Evolutionary conservation across 306 rosid species (phyloP), one percentile per base, ranked within the genome.

Genomic region (Nissolia schottii): DNA sequence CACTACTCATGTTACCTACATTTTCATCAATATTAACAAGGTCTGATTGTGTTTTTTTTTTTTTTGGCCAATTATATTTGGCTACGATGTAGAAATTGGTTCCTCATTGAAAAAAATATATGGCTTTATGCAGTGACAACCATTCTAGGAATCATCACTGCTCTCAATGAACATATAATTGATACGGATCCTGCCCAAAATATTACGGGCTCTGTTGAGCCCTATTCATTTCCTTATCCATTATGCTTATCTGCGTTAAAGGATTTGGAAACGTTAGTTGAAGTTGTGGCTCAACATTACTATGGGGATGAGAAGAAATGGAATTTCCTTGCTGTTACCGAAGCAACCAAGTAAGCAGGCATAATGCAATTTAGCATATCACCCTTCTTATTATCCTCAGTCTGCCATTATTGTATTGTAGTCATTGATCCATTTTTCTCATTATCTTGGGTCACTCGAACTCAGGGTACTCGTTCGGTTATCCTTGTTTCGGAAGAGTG

Each of bases 281-380:
- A 94, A 86, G 97, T 94, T 70, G 93, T 82, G 73, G 90, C 97
- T 23, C 87, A 89, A 54, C 96, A 94, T 16, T 94, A 86, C 81
- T 94, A 82, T 81, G 97, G 96, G 0, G 92, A 94, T 15, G 90
- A 91, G 29, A 91, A 83, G 80, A 92, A 88, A 79, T 94, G 97
- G 99, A 91, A 87, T 83, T 94, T 89, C 85, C 90, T 94, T 70
- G 95, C 96, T 50, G 32, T 87, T 82, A 91, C 88, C 55, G 99
- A 94, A 79, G 97, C 87, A 58, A 71, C 68, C 80, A 94, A 94
- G 97, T 94, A 89, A 85, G 97, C 54, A 60, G 35, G 35, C 41
- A 64, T n/a, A 31, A 64, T 46, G 15, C 54, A 38, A 56, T 67
- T 32, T 69, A 38, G 69, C 55, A 58, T 63, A 38, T 56, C 43